These are phyloP conservation scores for Candida anutae DNA, from an alignment of 1,139 yeast genomes.

Conservation along the genomic window DNA sequence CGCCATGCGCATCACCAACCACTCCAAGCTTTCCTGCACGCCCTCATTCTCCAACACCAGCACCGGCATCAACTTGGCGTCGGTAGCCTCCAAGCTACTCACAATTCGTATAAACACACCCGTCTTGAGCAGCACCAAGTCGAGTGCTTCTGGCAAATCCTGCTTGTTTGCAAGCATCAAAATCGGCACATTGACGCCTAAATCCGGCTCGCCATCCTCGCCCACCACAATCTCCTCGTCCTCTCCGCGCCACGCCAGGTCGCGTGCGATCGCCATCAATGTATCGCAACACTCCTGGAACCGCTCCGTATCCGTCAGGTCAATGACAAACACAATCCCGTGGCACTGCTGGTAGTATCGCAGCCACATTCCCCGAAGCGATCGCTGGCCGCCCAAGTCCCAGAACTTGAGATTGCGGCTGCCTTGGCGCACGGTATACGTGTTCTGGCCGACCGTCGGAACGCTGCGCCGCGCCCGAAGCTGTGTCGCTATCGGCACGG, in stretches of 20 bases:
- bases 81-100: slow-evolving; percentile 81
- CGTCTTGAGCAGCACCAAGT: slow-evolving; percentile 72
- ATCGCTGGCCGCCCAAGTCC: slow-evolving; percentile 95
- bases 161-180: slow-evolving; percentile 94
- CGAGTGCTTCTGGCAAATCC: slow-evolving; percentile 68
- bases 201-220: slow-evolving; percentile 11
- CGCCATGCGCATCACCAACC: slow-evolving; percentile 72
- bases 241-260: slow-evolving; percentile 27
- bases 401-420: slow-evolving; percentile 68
- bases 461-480: slow-evolving; percentile 43
- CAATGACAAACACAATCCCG: slow-evolving; percentile 87
- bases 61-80: slow-evolving; percentile 81
- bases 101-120: slow-evolving; percentile 74
- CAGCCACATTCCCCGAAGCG: slow-evolving; percentile 78
- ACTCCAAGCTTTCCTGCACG: slow-evolving; percentile 75
- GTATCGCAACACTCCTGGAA: slow-evolving; percentile 76
- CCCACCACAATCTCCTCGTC: slow-evolving; percentile 16
- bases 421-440: slow-evolving; percentile 30
- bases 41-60: slow-evolving; percentile 87
- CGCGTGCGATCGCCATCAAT: slow-evolving; percentile 37
- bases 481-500: neutral
- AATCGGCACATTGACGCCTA: slow-evolving; percentile 64
- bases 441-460: slow-evolving; percentile 44
- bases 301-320: slow-evolving; percentile 77
- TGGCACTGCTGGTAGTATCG: slow-evolving; percentile 81